phyloP scores from a whole-genome alignment of 768 basidiomycete species.

The Tephrocybe sp. region DNA sequence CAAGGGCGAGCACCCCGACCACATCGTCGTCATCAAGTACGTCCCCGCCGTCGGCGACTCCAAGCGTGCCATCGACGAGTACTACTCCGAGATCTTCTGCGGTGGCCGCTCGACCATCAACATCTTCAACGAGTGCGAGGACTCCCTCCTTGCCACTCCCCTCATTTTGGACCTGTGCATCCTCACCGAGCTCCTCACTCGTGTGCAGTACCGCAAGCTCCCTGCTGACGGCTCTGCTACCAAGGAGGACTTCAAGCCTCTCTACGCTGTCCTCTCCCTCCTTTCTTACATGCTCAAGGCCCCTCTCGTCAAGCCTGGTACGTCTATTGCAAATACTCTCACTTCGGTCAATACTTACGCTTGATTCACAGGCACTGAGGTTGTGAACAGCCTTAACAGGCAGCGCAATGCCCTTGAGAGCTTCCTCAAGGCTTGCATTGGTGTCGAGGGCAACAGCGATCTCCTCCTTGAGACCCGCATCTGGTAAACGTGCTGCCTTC shows the following conservation, averaged over 20 bases:
- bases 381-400: conserved; percentile 93
- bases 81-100: conserved; percentile 97
- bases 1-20: conserved; percentile 97
- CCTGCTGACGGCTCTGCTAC: conserved; percentile 23
- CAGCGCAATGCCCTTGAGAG: conserved; percentile 93
- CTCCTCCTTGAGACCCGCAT: conserved; percentile 84
- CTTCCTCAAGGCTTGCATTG: conserved; percentile 94
- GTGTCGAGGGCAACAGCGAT: conserved; percentile 81
- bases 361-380: conserved; percentile 61
- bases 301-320: conserved; percentile 91
- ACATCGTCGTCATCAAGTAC: conserved; percentile 96
- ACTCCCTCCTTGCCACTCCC: conserved; percentile 93
- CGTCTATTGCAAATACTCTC: conserved; percentile 13
- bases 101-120: conserved; percentile 93
- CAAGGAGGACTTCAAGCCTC: conserved; percentile 68
- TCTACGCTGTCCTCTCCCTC: conserved; percentile 91
- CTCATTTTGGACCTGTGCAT: conserved; percentile 93
- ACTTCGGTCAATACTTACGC: not conserved
- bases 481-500: conserved; percentile 56
- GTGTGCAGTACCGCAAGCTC: conserved; percentile 80
- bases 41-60: conserved; percentile 96
- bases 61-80: conserved; percentile 99
- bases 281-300: conserved; percentile 98
- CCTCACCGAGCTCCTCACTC: conserved; percentile 91
- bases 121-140: conserved; percentile 99